Percentiles rank a stretch among this genome's conserved stretches.
phyloP scores from a whole-genome alignment of 805 yeast genomes.

The Candida ortonii region DNA sequence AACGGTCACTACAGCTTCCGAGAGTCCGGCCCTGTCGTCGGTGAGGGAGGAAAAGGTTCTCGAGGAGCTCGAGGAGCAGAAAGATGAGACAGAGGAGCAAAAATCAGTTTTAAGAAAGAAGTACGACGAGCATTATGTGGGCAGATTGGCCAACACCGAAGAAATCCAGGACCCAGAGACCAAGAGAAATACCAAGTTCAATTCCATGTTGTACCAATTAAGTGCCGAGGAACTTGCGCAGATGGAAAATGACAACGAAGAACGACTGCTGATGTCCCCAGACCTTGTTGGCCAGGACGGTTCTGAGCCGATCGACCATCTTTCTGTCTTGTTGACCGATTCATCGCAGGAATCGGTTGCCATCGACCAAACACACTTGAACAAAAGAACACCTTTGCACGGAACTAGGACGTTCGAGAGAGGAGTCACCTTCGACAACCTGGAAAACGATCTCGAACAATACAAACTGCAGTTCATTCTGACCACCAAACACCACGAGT shows the following conservation, averaged over 20 bases:
- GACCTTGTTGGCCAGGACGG: slow-evolving; percentile 8
- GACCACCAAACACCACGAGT: slow-evolving; percentile 37
- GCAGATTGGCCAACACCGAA: slow-evolving; percentile 18
- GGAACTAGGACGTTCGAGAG: slow-evolving; percentile 23
- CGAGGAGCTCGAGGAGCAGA: slow-evolving; percentile 4
- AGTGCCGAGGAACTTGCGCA: slow-evolving; percentile 18
- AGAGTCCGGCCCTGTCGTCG: no score
- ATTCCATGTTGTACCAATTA: slow-evolving; percentile 29
- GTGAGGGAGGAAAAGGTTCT: slow-evolving; percentile 2
- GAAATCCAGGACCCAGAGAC: slow-evolving; percentile 28
- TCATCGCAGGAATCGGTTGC: slow-evolving; percentile 1
- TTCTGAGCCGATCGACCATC: slow-evolving; percentile 2
- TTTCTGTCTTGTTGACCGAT: slow-evolving; percentile 5
- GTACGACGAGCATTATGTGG: slow-evolving; percentile 14
- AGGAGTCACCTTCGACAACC: slow-evolving; percentile 42
- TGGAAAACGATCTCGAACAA: slow-evolving; percentile 31
- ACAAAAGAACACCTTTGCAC: slow-evolving; percentile 9
- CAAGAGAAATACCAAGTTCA: slow-evolving; percentile 28
- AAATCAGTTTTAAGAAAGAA: slow-evolving; percentile 4
- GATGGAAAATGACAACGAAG: slow-evolving; percentile 13
- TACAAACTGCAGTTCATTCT: slow-evolving; percentile 36
- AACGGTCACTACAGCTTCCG: no score
- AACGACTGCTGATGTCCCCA: slow-evolving; percentile 21
- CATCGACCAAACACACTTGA: no score
- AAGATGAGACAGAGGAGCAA: background rate